Percentiles rank a stretch among this genome's conserved stretches.
Evolutionary conservation across 2,329 filamentous ascomycete genomes (phyloP).

Genomic region (Colletotrichum falcatum): DNA sequence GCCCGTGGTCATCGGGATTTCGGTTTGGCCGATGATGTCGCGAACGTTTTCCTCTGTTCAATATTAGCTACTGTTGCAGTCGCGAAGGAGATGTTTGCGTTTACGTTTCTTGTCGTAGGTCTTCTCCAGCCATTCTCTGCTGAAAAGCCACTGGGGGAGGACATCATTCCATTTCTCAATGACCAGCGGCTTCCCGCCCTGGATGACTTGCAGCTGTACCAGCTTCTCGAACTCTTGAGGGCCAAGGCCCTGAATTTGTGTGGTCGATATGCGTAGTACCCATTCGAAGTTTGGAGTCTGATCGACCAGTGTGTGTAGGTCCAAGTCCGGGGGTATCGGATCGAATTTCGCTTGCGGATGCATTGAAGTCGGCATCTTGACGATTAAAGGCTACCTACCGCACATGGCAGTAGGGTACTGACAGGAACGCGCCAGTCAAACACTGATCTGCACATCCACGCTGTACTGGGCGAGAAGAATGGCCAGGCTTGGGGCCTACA

Average conservation of each 20-base stretch:
- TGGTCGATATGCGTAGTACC: constrained; percentile 82
- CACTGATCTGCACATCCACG: too few species aligned
- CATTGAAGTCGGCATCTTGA: constrained; percentile 77
- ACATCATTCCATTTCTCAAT: constrained; percentile 88
- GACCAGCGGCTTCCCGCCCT: constrained; percentile 87
- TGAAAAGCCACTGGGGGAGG: constrained; percentile 83
- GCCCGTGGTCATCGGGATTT: constrained; percentile 86
- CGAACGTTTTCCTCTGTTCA: constrained; percentile 82
- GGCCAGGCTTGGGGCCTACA: too few species aligned
- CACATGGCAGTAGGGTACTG: background rate
- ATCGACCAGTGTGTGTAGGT: constrained; percentile 81
- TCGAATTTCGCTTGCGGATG: constrained; percentile 92
- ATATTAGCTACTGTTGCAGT: constrained; percentile 42
- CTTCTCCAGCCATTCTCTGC: constrained; percentile 80
- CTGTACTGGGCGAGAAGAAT: too few species aligned
- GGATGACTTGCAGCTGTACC: constrained; percentile 84
- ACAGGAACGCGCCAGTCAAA: background rate
- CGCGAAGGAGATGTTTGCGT: constrained; percentile 44
- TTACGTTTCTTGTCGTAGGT: constrained; percentile 83
- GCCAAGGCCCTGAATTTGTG: constrained; percentile 82
- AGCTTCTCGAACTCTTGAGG: constrained; percentile 87
- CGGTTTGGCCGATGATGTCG: constrained; percentile 78
- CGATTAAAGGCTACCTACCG: constrained; percentile 11
- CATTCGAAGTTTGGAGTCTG: constrained; percentile 87
- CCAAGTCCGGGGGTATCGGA: constrained; percentile 87